Evolutionary conservation across 139 green algal genomes (phyloP), one percentile per base, ranked within the genome.

Genomic region (Pseudopediastrum boryanum): DNA sequence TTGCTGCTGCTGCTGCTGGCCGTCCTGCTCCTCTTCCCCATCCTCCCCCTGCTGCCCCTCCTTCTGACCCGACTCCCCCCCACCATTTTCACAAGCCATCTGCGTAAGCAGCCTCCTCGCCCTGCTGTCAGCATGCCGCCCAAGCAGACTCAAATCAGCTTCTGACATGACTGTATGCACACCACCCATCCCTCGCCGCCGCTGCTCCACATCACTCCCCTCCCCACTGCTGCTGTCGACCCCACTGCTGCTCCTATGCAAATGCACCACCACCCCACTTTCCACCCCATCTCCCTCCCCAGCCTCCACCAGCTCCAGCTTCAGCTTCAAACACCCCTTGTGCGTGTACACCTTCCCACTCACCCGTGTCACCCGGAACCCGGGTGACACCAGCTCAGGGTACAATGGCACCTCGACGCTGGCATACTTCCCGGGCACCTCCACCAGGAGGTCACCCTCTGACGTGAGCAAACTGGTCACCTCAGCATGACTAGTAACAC

Each of bases 141-240:
- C 71, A 44, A 78, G 43, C 54, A 78, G 56, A 25, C 56, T 70
- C 5, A 78, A n/a, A 23, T 78, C 71, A 54, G 58, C 58, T 19
- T 78, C 71, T 36, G 54, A 70, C 71, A 70, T 70, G 0, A 78
- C 71, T 33, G 8, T 33, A 12, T 39, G 27, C 3, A 78, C 43
- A 13, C 52, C 44, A 29, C 52, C 46, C 36, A 41, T 46, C 10
- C 54, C 39, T 6, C 56, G 16, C 10, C 43, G 3, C 19, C 58
- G 31, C 23, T 42, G n/a, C 31, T 31, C 31, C 0, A 39, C 33
- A 19, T 78, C 71, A n/a, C 71, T 78, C 54, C 69, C 71, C 33
- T 56, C 69, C 27, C 71, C 71, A 25, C 71, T 78, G 71, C 54
- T 70, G 38, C 35, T 78, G 9, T 65, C 54, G 31, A 31, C 58